Base-by-base conservation (phyloP, 306 rosid genomes). In the Echinosophora koreensis region DNA sequence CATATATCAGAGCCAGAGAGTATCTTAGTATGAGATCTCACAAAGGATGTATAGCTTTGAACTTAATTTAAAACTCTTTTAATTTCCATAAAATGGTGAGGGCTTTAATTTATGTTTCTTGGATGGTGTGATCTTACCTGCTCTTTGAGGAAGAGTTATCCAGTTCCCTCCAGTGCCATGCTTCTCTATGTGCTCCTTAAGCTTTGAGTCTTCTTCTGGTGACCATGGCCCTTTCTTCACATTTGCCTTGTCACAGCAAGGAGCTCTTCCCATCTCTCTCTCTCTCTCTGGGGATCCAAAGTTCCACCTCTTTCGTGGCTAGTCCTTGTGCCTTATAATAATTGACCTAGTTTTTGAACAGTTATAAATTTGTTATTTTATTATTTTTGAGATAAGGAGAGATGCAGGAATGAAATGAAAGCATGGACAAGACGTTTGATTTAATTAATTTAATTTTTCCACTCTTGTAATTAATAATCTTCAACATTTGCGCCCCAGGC, bases 141-240 rank as follows among this genome's bases (percentile, higher is more conserved):
- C 98, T 89, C 90, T 94, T 30, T 88, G 97, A 32, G 98, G 98
- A 75, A 94, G 97, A 68, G 96, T 92, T 77, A 94, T 92, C 98
- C 98, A 94, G 66, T 91, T 94, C 8, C 97, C 97, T 56, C 96
- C 98, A n/a, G 94, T 94, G 7, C 98, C 98, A 82, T 87, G 74
- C 11, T 86, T 91, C 44, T 91, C 87, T 0, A 94, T 91, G 88
- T 86, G 85, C 3, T 91, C 93, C 71, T 86, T 94, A 1, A 94
- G 94, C 90, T 85, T 88, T n/a, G 87, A 68, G 77, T 94, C 98
- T 84, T 94, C 98, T 85, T 91, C 97, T 4, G 97, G 96, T 11
- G 98, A 94, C 98, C 98, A 94, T 65, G 98, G 97, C 51, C 98
- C 98, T 76, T 85, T 94, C 92, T 94, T 94, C 84, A 94, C 98